phyloP scores from a whole-genome alignment of 495 filamentous ascomycete species.

The Podospora australis region DNA sequence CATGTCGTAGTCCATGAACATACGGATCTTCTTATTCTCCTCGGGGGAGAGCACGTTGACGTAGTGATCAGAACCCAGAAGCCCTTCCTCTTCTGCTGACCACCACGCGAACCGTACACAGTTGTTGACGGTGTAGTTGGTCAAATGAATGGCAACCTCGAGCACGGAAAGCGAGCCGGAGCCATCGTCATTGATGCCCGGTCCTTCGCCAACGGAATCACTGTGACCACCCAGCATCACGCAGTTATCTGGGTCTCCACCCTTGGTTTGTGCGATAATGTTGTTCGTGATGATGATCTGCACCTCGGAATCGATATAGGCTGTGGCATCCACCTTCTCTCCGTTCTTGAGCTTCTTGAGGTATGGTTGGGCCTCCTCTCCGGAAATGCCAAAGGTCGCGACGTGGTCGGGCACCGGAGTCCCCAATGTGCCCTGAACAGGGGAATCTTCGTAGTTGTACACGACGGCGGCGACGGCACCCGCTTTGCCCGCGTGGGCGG shows the following conservation, averaged over 20 bases:
- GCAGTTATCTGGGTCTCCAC: constrained; percentile 50
- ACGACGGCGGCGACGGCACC: constrained; percentile 56
- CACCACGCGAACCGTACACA: constrained; percentile 54
- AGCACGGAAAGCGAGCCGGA: constrained; percentile 47
- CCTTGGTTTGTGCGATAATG: constrained; percentile 48
- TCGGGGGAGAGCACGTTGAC: constrained; percentile 39
- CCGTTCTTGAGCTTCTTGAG: constrained; percentile 41
- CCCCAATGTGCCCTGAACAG: constrained; percentile 48
- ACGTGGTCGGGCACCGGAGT: constrained; percentile 46
- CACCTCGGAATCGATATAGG: constrained; percentile 49
- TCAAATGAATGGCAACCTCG: constrained; percentile 46
- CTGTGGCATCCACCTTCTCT: constrained; percentile 43
- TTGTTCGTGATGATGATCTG: constrained; percentile 41
- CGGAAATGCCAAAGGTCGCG: constrained; percentile 52
- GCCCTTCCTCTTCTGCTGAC: constrained; percentile 52
- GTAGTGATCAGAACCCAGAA: constrained; percentile 53
- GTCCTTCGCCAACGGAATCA: constrained; percentile 47
- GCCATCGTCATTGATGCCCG: constrained; percentile 49
- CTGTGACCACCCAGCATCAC: constrained; percentile 53
- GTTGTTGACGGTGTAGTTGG: constrained; percentile 47
- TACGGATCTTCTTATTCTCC: constrained; percentile 49
- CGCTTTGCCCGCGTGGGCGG: constrained; percentile 47
- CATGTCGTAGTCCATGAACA: constrained; percentile 59
- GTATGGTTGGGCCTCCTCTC: constrained; percentile 42
- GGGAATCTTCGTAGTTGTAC: constrained; percentile 49